A percentile compares a stretch with the other conserved stretches of the same genome.
These are phyloP conservation scores for Calvatia gigantea DNA, from an alignment of 768 basidiomycete genomes.

Conservation along the genomic window DNA sequence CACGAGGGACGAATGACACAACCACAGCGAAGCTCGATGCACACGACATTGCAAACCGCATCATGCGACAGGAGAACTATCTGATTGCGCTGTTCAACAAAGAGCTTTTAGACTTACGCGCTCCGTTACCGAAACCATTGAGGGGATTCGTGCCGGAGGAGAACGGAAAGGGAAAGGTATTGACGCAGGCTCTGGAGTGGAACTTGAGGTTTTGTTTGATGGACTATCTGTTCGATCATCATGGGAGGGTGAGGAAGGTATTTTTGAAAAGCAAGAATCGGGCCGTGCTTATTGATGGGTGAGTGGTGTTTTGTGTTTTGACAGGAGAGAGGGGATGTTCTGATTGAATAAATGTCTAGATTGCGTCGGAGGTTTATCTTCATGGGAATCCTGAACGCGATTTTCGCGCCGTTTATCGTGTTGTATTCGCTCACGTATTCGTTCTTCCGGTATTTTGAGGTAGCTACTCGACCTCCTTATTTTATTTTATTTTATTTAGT, in stretches of 20 bases:
- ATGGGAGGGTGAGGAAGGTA: conserved; percentile 85
- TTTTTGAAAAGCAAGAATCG: conserved; percentile 88
- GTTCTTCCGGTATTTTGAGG: conserved; percentile 99
- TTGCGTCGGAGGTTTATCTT: conserved; percentile 86
- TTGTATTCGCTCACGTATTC: conserved; percentile 96
- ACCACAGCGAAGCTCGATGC: conserved; percentile 90
- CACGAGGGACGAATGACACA: conserved; percentile 51
- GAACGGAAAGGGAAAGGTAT: conserved; percentile 67
- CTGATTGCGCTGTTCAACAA: conserved; percentile 98
- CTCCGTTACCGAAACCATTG: conserved; percentile 68
- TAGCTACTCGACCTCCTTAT: conserved; percentile 28
- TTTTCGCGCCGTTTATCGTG: conserved; percentile 96
- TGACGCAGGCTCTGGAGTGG: conserved; percentile 95
- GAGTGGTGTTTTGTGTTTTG: conserved; percentile 13
- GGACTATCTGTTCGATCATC: conserved; percentile 91
- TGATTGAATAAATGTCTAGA: conserved; percentile 35
- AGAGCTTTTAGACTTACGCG: conserved; percentile 83
- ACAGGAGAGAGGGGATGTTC: neutral
- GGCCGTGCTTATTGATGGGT: conserved; percentile 80
- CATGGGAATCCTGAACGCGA: conserved; percentile 94
- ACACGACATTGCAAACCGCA: conserved; percentile 96
- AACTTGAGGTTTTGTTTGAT: conserved; percentile 94
- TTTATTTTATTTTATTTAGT: neutral
- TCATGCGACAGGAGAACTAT: conserved; percentile 98
- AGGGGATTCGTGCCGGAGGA: conserved; percentile 48